Evolutionary conservation across 441 rosid species (phyloP).

Genomic region (Eutrema salsugineum): DNA sequence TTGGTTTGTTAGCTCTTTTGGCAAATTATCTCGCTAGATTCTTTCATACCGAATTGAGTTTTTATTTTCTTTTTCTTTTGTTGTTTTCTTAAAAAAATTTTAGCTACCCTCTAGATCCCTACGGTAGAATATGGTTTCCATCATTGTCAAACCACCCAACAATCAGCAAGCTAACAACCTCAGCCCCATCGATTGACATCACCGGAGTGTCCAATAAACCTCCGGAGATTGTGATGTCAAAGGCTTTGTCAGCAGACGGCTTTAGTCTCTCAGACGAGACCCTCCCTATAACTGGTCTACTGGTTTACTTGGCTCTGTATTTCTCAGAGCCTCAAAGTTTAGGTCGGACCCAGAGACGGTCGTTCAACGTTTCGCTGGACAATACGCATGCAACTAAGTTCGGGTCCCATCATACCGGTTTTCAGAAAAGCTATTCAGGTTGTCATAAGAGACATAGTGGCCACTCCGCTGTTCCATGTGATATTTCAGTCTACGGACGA

Average conservation of each 20-base stretch:
- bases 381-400: not conserved
- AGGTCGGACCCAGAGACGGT: slow-evolving; percentile 29
- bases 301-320: slow-evolving; percentile 36
- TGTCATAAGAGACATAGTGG: slow-evolving; percentile 11
- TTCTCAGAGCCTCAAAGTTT: slow-evolving; percentile 44
- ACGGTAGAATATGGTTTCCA: slow-evolving; percentile 45
- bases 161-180: slow-evolving; percentile 19
- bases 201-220: slow-evolving; percentile 24
- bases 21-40: no score
- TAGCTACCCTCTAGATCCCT: slow-evolving; percentile 32
- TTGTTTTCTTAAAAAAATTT: not conserved
- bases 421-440: slow-evolving; percentile 30
- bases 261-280: not conserved
- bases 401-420: slow-evolving; percentile 29
- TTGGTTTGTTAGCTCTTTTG: not conserved
- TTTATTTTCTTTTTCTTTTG: not conserved
- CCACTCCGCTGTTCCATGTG: slow-evolving; percentile 27
- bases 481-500: slow-evolving; percentile 27
- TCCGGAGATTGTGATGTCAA: slow-evolving; percentile 35
- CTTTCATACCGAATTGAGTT: not conserved
- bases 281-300: slow-evolving; percentile 13
- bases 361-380: slow-evolving; percentile 30
- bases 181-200: slow-evolving; percentile 16
- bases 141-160: not conserved
- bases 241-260: slow-evolving; percentile 33